Evolutionary conservation across 2,329 filamentous ascomycete species (phyloP), one percentile per base, ranked within the genome.

Genomic region (Parastagonospora nodorum): DNA sequence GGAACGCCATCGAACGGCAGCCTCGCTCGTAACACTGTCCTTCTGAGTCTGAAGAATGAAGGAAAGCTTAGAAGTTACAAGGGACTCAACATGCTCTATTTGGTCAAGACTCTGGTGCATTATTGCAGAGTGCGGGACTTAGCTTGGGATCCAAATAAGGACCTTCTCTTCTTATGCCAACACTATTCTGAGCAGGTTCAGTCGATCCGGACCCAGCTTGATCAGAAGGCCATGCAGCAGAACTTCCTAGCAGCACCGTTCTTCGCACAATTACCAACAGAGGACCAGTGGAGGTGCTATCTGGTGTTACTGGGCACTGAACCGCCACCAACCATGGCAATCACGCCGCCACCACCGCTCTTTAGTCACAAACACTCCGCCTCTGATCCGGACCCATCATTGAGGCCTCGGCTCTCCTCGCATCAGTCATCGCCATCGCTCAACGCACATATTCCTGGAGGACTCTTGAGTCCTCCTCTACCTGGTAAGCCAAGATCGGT

Each of bases 151-250:
- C 67, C 68, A 4, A 57, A 51, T 31, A 63, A 63, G 41, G 65
- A 71, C 31, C 38, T 73, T 2, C 27, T 64, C 3, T 71, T 68
- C 32, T 49, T 73, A 19, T 71, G 68, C 38, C 58, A 61, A 36
- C 48, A 57, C 31, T 67, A 67, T 37, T 53, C 52, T 19, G 60
- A 59, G 29, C 64, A 67, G 10, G 51, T 72, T 5, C 55, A 61
- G 24, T 42, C 53, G 1, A 50, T 67, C 16, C 63, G 66, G n/a
- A 35, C 24, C n/a, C 58, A 63, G 2, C 48, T 73, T 8, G 57
- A 67, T 36, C 42, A 46, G 14, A 61, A 51, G 31, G 52, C 63
- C 15, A 44, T 68, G 8, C 59, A 66, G n/a, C 58, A 66, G 4
- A 51, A 62, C 11, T 71, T 72, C 27, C 41, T 72, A 8, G 63